Percentiles rank a stretch among this genome's conserved stretches.
phyloP scores from a whole-genome alignment of 257 asterid species.

The Nicotiana undulata region DNA sequence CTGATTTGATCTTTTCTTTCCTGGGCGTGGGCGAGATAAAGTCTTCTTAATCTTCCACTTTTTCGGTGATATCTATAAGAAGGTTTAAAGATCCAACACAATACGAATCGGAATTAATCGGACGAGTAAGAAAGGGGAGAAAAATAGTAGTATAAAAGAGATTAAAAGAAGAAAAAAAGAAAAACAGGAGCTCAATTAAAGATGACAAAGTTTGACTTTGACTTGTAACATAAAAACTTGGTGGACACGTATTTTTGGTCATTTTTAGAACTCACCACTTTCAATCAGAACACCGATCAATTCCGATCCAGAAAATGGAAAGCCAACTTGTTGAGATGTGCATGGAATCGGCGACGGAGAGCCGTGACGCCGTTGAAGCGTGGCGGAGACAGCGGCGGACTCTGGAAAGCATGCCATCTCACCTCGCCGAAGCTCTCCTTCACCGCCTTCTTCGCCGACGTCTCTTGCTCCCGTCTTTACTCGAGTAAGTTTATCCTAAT shows the following conservation, averaged over 20 bases:
- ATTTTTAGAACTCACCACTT: neutral
- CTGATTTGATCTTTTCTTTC: no score
- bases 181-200: no score
- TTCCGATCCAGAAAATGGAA: neutral
- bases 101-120: no score
- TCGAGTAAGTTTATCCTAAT: slow-evolving; percentile 48
- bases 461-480: slow-evolving; percentile 73
- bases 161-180: no score
- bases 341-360: slow-evolving; percentile 68
- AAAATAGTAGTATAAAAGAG: no score
- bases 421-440: slow-evolving; percentile 65
- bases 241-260: neutral
- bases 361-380: slow-evolving; percentile 52
- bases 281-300: neutral
- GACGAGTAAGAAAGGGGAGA: accelerated
- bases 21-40: no score
- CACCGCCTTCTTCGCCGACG: slow-evolving; percentile 69
- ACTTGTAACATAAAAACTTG: neutral
- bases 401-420: slow-evolving; percentile 70
- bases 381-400: slow-evolving; percentile 95
- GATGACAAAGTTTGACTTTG: neutral
- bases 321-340: slow-evolving; percentile 58
- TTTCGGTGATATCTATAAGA: no score
- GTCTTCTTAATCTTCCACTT: no score
- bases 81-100: no score